phyloP scores from a whole-genome alignment of 148 eudicot genomes.

The Vaccinium macrocarpon region DNA sequence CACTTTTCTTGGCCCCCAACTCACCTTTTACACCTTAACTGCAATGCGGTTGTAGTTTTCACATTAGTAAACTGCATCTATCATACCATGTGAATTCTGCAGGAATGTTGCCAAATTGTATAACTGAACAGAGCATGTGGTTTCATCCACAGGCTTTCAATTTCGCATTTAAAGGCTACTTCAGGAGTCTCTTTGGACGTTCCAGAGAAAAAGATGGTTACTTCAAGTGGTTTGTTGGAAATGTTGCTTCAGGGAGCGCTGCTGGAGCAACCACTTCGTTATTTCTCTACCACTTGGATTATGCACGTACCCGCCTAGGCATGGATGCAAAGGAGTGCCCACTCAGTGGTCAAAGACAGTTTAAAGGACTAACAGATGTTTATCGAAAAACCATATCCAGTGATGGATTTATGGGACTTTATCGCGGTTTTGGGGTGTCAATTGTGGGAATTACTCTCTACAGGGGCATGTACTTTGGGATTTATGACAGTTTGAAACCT shows the following conservation, averaged over 20 bases:
- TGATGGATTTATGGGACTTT: constrained; percentile 84
- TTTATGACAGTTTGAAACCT: constrained; percentile 93
- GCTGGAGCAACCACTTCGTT: constrained; percentile 95
- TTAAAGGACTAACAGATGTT: constrained; percentile 77
- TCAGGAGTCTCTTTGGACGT: constrained; percentile 62
- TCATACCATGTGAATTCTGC: neutral
- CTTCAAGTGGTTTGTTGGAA: constrained; percentile 89
- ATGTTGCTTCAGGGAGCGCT: constrained; percentile 96
- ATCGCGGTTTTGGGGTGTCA: constrained; percentile 92
- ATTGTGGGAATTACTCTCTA: constrained; percentile 92
- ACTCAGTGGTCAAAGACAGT: constrained; percentile 53
- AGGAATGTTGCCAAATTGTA: neutral
- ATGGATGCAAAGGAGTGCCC: constrained; percentile 54
- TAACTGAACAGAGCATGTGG: constrained; percentile 18
- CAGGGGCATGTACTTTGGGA: constrained; percentile 94
- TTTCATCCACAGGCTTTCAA: constrained; percentile 74
- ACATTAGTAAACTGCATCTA: neutral
- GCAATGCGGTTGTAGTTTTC: neutral
- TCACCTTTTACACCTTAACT: neutral
- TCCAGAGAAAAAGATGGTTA: constrained; percentile 95
- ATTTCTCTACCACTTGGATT: constrained; percentile 92
- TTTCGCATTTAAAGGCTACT: constrained; percentile 98
- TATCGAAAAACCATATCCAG: constrained; percentile 72
- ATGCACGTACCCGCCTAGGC: constrained; percentile 85
- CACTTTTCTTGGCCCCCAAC: neutral